Percentiles rank a stretch among this genome's conserved stretches.
phyloP scores from a whole-genome alignment of 2,329 filamentous ascomycete genomes.

The Raffaelea ambrosiae region DNA sequence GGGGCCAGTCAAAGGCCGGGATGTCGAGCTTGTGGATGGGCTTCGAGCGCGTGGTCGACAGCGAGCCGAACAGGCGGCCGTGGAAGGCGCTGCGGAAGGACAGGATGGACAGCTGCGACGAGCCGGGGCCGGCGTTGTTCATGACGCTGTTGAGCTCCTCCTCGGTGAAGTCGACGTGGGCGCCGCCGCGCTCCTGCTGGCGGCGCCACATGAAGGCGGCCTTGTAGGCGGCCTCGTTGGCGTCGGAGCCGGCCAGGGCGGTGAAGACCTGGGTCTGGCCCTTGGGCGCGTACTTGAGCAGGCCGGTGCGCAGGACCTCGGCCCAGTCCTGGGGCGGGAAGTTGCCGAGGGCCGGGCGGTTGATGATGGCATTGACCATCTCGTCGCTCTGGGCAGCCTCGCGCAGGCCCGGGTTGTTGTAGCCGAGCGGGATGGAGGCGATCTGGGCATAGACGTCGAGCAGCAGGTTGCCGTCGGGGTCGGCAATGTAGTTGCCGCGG shows the following conservation, averaged over 20 bases:
- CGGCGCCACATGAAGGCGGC: conserved; percentile 91
- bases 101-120: conserved; percentile 71
- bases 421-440: conserved; percentile 83
- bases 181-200: conserved; percentile 70
- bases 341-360: conserved; percentile 82
- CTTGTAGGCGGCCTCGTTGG: conserved; percentile 93
- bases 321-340: conserved; percentile 85
- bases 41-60: conserved; percentile 87
- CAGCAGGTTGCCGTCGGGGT: conserved; percentile 62
- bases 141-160: conserved; percentile 69
- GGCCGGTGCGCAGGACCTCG: conserved; percentile 66
- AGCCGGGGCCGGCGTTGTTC: conserved; percentile 71
- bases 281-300: conserved; percentile 74
- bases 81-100: conserved; percentile 87
- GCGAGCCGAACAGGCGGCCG: conserved; percentile 77
- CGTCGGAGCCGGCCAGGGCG: conserved; percentile 79
- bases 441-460: conserved; percentile 86
- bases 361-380: conserved; percentile 75
- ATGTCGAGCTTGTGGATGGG: conserved; percentile 93
- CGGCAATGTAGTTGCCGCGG: conserved; percentile 71
- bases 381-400: conserved; percentile 64
- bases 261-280: conserved; percentile 87
- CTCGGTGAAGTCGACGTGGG: conserved; percentile 67
- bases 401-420: conserved; percentile 76
- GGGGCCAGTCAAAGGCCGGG: conserved; percentile 90